Base-by-base conservation (phyloP, 768 basidiomycete species). In the Collybia nuda region DNA sequence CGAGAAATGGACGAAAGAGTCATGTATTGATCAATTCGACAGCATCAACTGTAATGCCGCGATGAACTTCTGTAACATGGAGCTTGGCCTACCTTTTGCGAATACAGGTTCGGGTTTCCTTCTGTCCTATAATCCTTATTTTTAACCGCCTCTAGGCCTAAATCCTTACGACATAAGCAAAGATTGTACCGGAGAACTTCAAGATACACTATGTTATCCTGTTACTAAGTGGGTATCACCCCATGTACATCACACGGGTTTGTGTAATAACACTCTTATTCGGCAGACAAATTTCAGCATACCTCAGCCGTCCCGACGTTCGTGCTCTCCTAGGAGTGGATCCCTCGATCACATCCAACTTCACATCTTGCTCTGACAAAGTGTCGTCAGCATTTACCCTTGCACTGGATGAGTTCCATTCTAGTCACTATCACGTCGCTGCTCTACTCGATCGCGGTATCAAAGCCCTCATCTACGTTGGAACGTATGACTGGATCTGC, bases 101-200 rank as follows among this genome's bases (percentile, higher is more conserved):
- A 58, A 69, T 52, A 70, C 71, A 54, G 67, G 75, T 77, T 32
- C 62, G 77, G 53, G 32, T 3, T 14, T 12, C 22, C 8, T 4
- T 51, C 54, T 35, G 14, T 32, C 7, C 23, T 14, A 23, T 23
- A 6, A 29, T 43, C 22, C 21, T 4, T n/a, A 11, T 26, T 35
- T 22, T 35, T 36, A 3, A 9, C 17, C 9, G 6, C 12, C 12
- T 14, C 32, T 44, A 75, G 75, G 72, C 12, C 67, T 68, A 63
- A 84, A 84, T 60, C 80, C 79, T 1, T 90, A 92, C 60, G 88
- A 92, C 58, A 78, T 92, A 44, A 84, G 78, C 59, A 76, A 77
- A 58, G 65, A 71, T 26, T 89, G 86, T 50, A 75, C 78, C 54
- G 77, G 82, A 50, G 60, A 66, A 23, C 62, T 78, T 8, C 56